Percentiles rank a stretch among this genome's conserved stretches.
These are phyloP conservation scores for Byssochlamys sp. DNA, from an alignment of 2,329 filamentous ascomycete genomes.

Conservation along the genomic window DNA sequence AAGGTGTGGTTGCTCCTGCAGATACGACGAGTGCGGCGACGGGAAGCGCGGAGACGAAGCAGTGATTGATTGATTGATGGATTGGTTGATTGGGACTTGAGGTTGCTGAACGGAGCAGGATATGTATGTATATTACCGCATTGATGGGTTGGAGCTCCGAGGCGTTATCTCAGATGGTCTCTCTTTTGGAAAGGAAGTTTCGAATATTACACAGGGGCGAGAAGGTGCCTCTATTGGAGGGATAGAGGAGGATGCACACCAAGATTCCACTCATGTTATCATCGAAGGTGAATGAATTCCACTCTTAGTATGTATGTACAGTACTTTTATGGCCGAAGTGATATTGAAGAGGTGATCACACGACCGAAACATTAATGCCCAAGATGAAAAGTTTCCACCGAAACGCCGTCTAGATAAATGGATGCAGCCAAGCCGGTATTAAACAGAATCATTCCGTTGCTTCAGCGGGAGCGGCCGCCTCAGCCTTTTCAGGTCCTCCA, in stretches of 20 bases:
- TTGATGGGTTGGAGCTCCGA: neutral
- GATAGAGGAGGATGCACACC: neutral
- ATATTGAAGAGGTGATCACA: neutral
- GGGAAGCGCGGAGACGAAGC: neutral
- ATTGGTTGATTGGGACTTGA: neutral
- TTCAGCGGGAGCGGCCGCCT: neutral
- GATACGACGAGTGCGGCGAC: constrained; percentile 3
- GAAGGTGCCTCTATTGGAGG: neutral
- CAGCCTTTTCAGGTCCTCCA: neutral
- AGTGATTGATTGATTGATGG: neutral
- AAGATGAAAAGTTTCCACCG: neutral
- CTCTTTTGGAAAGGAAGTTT: neutral
- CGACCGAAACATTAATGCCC: neutral
- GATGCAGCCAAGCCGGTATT: neutral
- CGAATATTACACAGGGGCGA: neutral
- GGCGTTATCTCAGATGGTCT: neutral
- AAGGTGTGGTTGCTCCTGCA: constrained; percentile 5
- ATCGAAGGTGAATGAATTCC: neutral
- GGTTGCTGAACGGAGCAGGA: neutral
- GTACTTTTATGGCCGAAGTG: neutral
- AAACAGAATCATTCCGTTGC: constrained; percentile 1
- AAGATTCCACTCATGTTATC: neutral
- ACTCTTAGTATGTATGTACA: constrained; percentile 1
- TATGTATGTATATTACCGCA: neutral
- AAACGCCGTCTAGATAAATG: constrained; percentile 3